Conservation (phyloP, 2,329 filamentous ascomycete genomes). For the Fragosphaeria purpurea region DNA sequence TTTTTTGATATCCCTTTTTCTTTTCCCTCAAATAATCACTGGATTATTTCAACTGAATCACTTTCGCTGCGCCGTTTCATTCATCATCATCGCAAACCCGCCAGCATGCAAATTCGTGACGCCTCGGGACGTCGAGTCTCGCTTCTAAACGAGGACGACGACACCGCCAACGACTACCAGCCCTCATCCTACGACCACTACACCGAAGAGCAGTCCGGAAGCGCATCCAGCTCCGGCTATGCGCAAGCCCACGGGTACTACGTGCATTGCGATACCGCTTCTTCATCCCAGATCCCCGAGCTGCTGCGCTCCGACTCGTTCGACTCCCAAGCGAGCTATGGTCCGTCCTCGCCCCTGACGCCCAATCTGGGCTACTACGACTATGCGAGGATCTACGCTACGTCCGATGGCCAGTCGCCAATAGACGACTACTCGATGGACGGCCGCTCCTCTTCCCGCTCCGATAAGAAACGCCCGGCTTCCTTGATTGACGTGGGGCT, state of each 20-base stretch:
- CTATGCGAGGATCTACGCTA: slow-evolving; percentile 5
- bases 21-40: too few species aligned
- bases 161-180: slow-evolving; percentile 11
- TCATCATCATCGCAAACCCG: neutral
- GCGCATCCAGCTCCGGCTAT: slow-evolving; percentile 25
- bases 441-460: slow-evolving; percentile 1
- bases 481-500: too few species aligned
- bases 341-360: slow-evolving; percentile 45
- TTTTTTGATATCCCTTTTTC: too few species aligned
- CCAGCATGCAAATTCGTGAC: slow-evolving; percentile 44
- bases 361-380: slow-evolving; percentile 33
- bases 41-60: too few species aligned
- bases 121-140: slow-evolving; percentile 49
- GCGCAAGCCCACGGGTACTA: slow-evolving; percentile 21
- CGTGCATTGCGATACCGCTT: slow-evolving; percentile 21
- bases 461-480: slow-evolving; percentile 8
- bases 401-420: neutral
- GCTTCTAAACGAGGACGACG: slow-evolving; percentile 45
- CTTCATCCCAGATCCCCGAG: slow-evolving; percentile 39
- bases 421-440: slow-evolving; percentile 26
- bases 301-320: slow-evolving; percentile 52
- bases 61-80: too few species aligned
- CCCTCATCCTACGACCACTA: slow-evolving; percentile 27
- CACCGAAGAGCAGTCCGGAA: slow-evolving; percentile 15
- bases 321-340: slow-evolving; percentile 48